phyloP scores from a whole-genome alignment of 129 eudicot genomes.

The Arctium minus region DNA sequence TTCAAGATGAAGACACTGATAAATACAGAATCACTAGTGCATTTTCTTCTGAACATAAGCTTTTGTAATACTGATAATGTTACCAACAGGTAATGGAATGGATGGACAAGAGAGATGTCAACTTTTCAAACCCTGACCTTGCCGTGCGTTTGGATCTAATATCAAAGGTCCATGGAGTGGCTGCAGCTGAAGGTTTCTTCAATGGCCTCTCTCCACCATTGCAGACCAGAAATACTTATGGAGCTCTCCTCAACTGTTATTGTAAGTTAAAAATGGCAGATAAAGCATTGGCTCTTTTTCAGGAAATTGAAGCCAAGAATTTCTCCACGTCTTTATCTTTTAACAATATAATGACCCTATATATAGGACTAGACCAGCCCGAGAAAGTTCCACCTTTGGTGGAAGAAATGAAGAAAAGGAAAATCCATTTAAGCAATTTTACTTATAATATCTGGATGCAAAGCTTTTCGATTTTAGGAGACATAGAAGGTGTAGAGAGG shows the following conservation, averaged over 20 bases:
- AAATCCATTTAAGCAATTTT: constrained; percentile 34
- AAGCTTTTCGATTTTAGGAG: constrained; percentile 47
- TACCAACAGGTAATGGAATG: constrained; percentile 74
- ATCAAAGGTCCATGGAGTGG: constrained; percentile 55
- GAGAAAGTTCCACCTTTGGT: constrained; percentile 59
- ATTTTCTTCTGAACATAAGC: background rate
- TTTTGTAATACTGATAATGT: background rate
- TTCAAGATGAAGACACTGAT: background rate
- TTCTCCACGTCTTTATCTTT: constrained; percentile 36
- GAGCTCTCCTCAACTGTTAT: constrained; percentile 74
- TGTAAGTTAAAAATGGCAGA: constrained; percentile 49
- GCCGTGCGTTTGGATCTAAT: constrained; percentile 59
- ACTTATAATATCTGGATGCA: constrained; percentile 62
- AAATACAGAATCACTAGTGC: background rate
- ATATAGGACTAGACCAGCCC: constrained; percentile 49
- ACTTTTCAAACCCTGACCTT: constrained; percentile 38
- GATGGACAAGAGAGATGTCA: constrained; percentile 55
- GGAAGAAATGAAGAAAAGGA: constrained; percentile 59
- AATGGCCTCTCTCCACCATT: constrained; percentile 42
- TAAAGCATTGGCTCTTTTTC: constrained; percentile 60
- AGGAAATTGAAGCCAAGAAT: constrained; percentile 51
- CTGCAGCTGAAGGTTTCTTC: constrained; percentile 68
- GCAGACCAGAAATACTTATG: constrained; percentile 45
- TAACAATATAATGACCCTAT: constrained; percentile 63
- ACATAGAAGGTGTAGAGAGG: constrained; percentile 71